Evolutionary conservation across 2,329 filamentous ascomycete species (phyloP), one percentile per base, ranked within the genome.

Genomic region (Cordyceps pruinosa): DNA sequence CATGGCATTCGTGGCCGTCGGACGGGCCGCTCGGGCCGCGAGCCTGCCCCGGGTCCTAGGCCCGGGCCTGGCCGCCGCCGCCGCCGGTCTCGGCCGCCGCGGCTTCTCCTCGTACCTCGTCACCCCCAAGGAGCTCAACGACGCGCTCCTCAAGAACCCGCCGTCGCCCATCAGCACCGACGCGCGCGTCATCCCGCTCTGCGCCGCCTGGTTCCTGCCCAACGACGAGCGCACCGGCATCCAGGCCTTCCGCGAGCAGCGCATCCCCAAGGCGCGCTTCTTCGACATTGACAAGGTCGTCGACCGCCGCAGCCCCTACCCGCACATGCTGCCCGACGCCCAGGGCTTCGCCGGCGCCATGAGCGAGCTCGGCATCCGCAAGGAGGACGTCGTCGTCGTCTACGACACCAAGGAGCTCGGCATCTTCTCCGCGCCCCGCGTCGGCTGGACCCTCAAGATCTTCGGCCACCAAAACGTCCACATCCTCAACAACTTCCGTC

Each of bases 251-350:
- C 83, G 85, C 63, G 82, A 90, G 69, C 83, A 86, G 68, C 89
- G 90, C 66, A 94, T 99, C 61, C 93, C 92, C 23, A 86, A 87
- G 66, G 88, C 94, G 1, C 88, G 91, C 32, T 99, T 97, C 82
- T 99, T 99, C 72, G 92, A 99, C 72, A 81, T 99, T 55, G 94
- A 99, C 73, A 90, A 85, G 66, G 83, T 96, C 69, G 90, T 94
- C 66, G 92, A 99, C 73, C 85, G 86, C 62, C 84, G 85, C 64
- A 96, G 88, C 56, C 88, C 90, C 1, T 97, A 96, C 70, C 93
- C 94, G 8, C 94, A 99, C 71, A 99, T 99, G 94, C 83, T 99
- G 3, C 94, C 94, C 3, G 86, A 82, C 8, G 79, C 89, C 37
- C 85, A 89, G 66, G 80, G 84, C 52, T 97, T 99, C 68, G 89